Base-by-base conservation (phyloP, 305 asterid genomes). In the Fraxinus albicans region DNA sequence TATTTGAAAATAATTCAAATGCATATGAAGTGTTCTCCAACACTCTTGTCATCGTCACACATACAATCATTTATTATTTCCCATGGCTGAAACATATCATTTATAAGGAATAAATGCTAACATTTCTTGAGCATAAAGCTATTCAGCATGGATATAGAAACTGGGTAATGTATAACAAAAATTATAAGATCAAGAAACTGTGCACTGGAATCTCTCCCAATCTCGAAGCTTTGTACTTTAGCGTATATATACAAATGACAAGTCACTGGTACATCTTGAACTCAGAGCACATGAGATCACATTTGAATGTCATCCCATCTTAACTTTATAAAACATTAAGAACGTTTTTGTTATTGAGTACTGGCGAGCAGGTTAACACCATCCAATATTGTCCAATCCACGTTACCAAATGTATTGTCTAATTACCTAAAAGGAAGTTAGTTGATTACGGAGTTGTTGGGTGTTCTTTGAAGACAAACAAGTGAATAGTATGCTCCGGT, bases 401-500 rank as follows among this genome's bases (percentile, higher is more conserved):
- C 17, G 5, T 63, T 63, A 63, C 33, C 33, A 23, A 25, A 63
- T 63, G 15, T 63, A 25, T 31, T 63, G 73, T 10, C 17, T 23
- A 63, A 63, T 23, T 63, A 23, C 15, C 15, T 25, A 21, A 60
- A 60, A 53, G 31, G 31, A 60, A 58, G 33, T 86, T 53, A 90
- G 79, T 77, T 42, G 34, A 77, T 79, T 12, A 23, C 33, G 31
- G 73, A 9, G 70, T 17, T 63, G 36, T 36, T 73, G 0, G 91
- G 88, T 1, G 90, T 87, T 74, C 88, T 89, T 88, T 93, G 98
- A 25, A 96, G 93, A 83, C 65, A 91, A 79, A 94, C 92, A 8
- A 96, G 93, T 1, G 98, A 88, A 83, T 87, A 95, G 79, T 96
- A 96, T 0, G 91, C 95, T 67, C 98, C 99, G 8, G 74, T 85